Evolutionary conservation across 495 filamentous ascomycete genomes (phyloP).

Genomic region (Penicillium egyptiacum): DNA sequence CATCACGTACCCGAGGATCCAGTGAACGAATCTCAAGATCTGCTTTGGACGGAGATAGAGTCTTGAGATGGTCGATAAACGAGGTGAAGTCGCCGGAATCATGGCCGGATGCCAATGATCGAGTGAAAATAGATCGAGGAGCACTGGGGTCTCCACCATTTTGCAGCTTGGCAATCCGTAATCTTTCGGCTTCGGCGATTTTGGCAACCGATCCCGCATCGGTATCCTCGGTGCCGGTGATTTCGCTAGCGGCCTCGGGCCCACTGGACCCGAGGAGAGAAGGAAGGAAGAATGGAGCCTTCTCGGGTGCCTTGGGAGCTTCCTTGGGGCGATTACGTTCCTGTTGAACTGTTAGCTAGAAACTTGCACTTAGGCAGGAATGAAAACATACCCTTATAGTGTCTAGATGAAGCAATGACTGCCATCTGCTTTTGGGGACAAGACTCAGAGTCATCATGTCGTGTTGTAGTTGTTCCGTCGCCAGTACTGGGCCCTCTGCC

Average conservation of each 20-base stretch:
- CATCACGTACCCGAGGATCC: constrained; percentile 43
- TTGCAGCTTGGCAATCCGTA: constrained; percentile 53
- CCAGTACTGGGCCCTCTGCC: constrained; percentile 49
- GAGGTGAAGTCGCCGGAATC: constrained; percentile 47
- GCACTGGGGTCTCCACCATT: constrained; percentile 25
- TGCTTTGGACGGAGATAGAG: constrained; percentile 73
- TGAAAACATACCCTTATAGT: constrained; percentile 62
- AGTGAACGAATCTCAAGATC: constrained; percentile 89
- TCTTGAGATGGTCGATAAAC: constrained; percentile 74
- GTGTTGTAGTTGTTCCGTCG: constrained; percentile 70
- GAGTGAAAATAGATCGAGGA: constrained; percentile 53
- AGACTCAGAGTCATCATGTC: constrained; percentile 86
- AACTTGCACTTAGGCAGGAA: background rate
- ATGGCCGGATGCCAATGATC: constrained; percentile 47
- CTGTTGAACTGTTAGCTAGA: constrained; percentile 28
- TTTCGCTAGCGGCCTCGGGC: constrained; percentile 22
- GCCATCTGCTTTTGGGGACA: constrained; percentile 88
- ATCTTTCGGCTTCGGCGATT: constrained; percentile 45
- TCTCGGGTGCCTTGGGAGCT: constrained; percentile 86
- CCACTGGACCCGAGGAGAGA: constrained; percentile 52
- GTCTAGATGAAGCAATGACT: constrained; percentile 87
- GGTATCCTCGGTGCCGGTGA: constrained; percentile 29
- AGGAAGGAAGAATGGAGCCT: constrained; percentile 94
- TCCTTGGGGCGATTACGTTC: constrained; percentile 92
- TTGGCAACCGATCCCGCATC: constrained; percentile 40